Base-by-base conservation (phyloP, 2,329 filamentous ascomycete genomes). In the Paracoccidioides lutzii region DNA sequence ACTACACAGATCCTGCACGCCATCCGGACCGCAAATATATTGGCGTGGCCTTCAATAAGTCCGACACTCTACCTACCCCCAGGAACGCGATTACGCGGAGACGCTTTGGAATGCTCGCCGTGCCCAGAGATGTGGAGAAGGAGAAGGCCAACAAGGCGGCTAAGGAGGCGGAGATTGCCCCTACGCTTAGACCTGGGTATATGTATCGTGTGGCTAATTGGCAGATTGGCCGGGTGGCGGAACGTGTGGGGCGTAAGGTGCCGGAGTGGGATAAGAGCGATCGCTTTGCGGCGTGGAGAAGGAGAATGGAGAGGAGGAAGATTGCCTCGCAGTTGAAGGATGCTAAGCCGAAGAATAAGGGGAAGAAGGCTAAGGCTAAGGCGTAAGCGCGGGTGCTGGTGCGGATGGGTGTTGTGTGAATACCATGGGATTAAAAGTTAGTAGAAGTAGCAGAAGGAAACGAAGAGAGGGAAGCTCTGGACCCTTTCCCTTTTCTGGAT, bases 1-100 rank as follows among this genome's bases (percentile, higher is more conserved):
- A 95, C 80, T 98, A 98, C 78, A 83, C 85, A 67, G 91, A 98
- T 68, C 90, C 90, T 0, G 72, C 79, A 37, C 80, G 78, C 57
- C 89, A 97, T 71, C 87, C 90, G 0, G 87, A 89, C 62, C 82
- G 90, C 58, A 88, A 95, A 71, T 98, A 90, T 77, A 98, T 98
- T 66, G 93, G 93, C 59, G 86, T 98, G 22, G 87, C 87, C 38
- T 90, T 95, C 71, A 80, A 90, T 69, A 88, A 89, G 67, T 77
- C 83, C 14, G 88, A 94, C 65, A 82, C 77, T 37, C 81, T 98
- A 1, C 93, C 93, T 0, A 83, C 87, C 66, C 84, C 88, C 0
- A 74, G 72, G 32, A 85, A 91, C 67, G 85, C 85, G 3, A 81
- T 86, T 59, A 82, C 88, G 55, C 81, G 84, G 65, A 81, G 93